These are phyloP conservation scores for carrot (Daucus carota) DNA, from an alignment of 129 eudicot genomes.

Conservation along the genomic window DH1_v3.0 NC_030387.2:1289001-1289500, in stretches of 20 bases:
- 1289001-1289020: neutral
- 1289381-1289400: constrained; percentile 67
- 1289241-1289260: neutral
- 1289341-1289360: neutral
- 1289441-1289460: constrained; percentile 68
- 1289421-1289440: constrained; percentile 63
- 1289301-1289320: neutral
- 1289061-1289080: neutral
- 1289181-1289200: neutral
- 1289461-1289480: constrained; percentile 76
- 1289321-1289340: neutral
- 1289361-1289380: constrained; percentile 87
- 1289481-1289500: constrained; percentile 68
- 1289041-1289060: too few species aligned
- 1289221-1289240: neutral
- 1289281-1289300: neutral
- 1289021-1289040: neutral
- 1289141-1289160: neutral
- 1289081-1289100: too few species aligned
- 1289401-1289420: constrained; percentile 44
- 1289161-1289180: neutral
- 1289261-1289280: neutral
- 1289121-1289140: too few species aligned
- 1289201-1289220: neutral
- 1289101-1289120: neutral